Conservation (phyloP, 495 filamentous ascomycete species). For the Xylaria telfairii region DNA sequence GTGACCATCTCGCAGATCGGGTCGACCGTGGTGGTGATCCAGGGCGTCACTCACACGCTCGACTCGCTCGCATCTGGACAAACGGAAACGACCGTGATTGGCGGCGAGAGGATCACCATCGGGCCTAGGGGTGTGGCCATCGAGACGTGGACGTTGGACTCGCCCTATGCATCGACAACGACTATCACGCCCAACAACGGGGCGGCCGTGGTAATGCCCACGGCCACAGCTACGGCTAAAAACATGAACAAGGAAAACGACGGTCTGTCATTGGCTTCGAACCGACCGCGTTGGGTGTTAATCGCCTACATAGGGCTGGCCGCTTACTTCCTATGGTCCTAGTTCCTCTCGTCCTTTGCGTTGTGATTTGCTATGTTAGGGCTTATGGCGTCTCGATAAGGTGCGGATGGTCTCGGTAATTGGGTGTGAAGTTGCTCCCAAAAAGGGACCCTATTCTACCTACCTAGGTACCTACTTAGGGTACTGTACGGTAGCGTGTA, state of each 20-base stretch:
- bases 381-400: neutral
- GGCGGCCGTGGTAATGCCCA: conserved; percentile 30
- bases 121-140: conserved; percentile 51
- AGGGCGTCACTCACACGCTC: conserved; percentile 52
- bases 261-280: conserved; percentile 11
- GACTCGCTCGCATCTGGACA: conserved; percentile 49
- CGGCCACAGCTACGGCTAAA: conserved; percentile 23
- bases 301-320: conserved; percentile 29
- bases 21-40: conserved; percentile 55
- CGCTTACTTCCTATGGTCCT: neutral
- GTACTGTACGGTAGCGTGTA: conserved; percentile 2
- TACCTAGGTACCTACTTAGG: too few species aligned
- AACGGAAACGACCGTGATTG: conserved; percentile 47
- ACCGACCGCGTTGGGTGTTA: conserved; percentile 12
- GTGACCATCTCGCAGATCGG: conserved; percentile 56
- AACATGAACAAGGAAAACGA: conserved; percentile 16
- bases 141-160: conserved; percentile 47
- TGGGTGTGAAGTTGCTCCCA: neutral
- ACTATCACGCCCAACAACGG: conserved; percentile 41
- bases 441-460: neutral
- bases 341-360: neutral
- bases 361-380: neutral
- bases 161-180: conserved; percentile 50
- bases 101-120: conserved; percentile 51
- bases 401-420: conserved; percentile 1